phyloP scores from a whole-genome alignment of 2,329 filamentous ascomycete genomes.

The Neopestalotiopsis sp. region DNA sequence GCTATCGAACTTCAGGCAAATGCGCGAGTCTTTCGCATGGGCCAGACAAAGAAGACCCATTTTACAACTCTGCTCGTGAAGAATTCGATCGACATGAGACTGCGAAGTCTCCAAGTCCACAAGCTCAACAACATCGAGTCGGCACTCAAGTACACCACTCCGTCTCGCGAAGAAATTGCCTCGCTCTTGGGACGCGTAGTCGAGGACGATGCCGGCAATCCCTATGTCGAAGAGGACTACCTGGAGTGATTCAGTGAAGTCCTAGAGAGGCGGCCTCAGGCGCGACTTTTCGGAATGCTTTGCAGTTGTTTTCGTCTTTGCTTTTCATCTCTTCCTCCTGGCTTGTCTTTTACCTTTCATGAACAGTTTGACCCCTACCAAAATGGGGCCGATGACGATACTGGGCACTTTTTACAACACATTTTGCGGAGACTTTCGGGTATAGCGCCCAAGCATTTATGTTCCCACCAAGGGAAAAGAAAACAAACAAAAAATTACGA shows the following conservation, averaged over 20 bases:
- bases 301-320: no score
- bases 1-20: conserved; percentile 66
- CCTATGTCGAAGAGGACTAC: background rate
- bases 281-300: no score
- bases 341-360: no score
- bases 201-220: background rate
- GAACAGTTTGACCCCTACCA: no score
- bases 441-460: background rate
- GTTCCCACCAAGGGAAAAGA: background rate
- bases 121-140: conserved; percentile 55
- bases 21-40: conserved; percentile 66
- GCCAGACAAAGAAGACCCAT: conserved; percentile 64
- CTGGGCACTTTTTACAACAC: no score
- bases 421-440: no score
- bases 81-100: conserved; percentile 61
- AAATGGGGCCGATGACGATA: no score
- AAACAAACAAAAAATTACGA: background rate
- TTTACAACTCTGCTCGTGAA: conserved; percentile 62
- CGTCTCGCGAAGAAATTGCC: background rate
- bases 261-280: no score
- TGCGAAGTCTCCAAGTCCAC: conserved; percentile 58
- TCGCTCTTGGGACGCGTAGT: background rate
- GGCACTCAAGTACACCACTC: background rate
- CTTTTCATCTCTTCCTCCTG: no score
- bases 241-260: background rate